Evolutionary conservation across 345 rosid species (phyloP).

Genomic region (Boechera stricta): DNA sequence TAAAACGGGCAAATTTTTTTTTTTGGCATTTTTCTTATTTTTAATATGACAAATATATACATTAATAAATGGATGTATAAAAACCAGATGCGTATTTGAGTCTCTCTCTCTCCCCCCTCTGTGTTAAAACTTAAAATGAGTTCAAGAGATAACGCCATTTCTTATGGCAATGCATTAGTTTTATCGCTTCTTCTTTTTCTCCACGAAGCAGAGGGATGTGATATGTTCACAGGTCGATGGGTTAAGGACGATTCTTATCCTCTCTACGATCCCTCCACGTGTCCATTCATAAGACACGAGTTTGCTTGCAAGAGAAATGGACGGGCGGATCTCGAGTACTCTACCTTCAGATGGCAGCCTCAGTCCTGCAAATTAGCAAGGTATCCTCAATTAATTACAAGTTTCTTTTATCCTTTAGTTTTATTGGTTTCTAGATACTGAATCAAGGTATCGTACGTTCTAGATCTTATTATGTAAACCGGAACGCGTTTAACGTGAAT

Average conservation of each 20-base stretch:
- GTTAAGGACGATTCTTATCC: slow-evolving; percentile 69
- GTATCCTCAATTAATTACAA: slow-evolving; percentile 42
- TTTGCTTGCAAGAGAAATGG: slow-evolving; percentile 73
- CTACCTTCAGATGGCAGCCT: slow-evolving; percentile 80
- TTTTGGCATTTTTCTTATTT: not conserved
- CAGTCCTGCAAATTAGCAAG: slow-evolving; percentile 58
- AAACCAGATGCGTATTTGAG: slow-evolving; percentile 41
- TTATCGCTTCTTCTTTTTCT: slow-evolving; percentile 23
- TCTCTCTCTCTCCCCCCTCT: slow-evolving; percentile 34
- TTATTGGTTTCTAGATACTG: not conserved
- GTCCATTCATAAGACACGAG: slow-evolving; percentile 74
- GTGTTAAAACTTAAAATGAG: slow-evolving; percentile 38
- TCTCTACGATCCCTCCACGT: slow-evolving; percentile 57
- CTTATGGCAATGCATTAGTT: slow-evolving; percentile 22
- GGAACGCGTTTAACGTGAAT: too few relatives aligned
- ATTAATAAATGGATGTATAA: slow-evolving; percentile 39
- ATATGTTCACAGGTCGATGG: slow-evolving; percentile 76
- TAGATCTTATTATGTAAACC: too few relatives aligned
- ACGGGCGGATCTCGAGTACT: slow-evolving; percentile 64
- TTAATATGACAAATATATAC: slow-evolving; percentile 4
- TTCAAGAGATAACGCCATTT: slow-evolving; percentile 22
- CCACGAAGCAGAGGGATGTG: slow-evolving; percentile 44
- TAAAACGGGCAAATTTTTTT: too few relatives aligned
- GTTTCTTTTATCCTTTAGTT: not conserved
- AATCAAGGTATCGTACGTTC: not conserved